Conservation (phyloP, 176 grass and related monocot genomes). For the Hsuehochloa calcarea region DNA sequence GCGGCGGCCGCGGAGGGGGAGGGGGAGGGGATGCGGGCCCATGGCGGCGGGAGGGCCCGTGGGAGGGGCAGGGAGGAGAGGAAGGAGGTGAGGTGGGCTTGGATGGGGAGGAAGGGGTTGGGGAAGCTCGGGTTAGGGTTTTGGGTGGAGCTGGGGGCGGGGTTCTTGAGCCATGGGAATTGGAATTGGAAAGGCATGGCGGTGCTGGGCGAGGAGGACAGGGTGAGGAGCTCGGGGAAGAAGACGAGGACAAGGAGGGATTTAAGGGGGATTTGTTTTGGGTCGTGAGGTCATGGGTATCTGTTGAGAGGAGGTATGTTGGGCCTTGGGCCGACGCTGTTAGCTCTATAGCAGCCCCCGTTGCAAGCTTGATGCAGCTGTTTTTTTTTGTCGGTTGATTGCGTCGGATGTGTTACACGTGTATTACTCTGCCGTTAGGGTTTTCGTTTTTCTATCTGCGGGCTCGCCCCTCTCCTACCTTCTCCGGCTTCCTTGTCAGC, state of each 20-base stretch:
- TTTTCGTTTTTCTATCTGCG: no score
- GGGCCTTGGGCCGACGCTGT: no score
- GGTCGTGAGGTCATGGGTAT: not conserved
- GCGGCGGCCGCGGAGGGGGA: not conserved
- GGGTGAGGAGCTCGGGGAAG: not conserved
- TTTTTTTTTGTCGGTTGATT: no score
- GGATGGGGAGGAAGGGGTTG: conserved; percentile 48
- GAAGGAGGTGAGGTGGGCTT: conserved; percentile 50
- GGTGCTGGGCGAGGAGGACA: not conserved
- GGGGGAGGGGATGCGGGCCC: conserved; percentile 12
- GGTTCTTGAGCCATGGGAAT: conserved; percentile 47
- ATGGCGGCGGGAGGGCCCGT: not conserved
- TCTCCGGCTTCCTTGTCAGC: no score
- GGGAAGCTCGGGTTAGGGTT: not conserved
- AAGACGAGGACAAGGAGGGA: not conserved
- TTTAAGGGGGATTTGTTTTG: not conserved
- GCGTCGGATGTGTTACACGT: no score
- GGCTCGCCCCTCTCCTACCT: no score
- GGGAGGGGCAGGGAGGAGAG: conserved; percentile 27
- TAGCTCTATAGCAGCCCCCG: no score
- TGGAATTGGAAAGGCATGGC: conserved; percentile 48
- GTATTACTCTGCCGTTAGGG: no score
- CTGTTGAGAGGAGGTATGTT: no score
- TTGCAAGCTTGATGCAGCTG: no score
- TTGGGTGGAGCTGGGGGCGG: not conserved